Percentiles rank a stretch among this genome's conserved stretches.
Conservation (phyloP, 805 yeast genomes). For the Peterozyma toletana region DNA sequence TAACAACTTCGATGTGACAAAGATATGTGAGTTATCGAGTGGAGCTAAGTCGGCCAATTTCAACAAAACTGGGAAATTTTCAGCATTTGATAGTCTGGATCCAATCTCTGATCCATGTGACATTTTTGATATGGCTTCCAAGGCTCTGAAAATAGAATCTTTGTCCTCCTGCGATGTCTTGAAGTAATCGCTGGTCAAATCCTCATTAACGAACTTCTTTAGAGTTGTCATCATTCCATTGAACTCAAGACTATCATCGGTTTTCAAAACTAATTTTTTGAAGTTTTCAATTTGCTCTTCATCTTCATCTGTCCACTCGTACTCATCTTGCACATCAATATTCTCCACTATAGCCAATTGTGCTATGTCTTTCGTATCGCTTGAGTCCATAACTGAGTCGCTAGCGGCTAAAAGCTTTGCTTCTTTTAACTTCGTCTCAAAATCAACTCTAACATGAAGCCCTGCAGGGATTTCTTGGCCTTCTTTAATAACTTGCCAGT, state of each 20-base stretch:
- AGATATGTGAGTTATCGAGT: conserved; percentile 8
- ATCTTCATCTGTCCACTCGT: conserved; percentile 4
- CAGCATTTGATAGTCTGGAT: conserved; percentile 30
- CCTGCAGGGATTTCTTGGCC: conserved; percentile 83
- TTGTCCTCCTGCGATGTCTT: neutral
- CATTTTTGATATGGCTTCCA: conserved; percentile 46
- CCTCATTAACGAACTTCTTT: neutral
- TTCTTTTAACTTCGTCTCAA: conserved; percentile 63
- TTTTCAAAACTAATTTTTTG: neutral
- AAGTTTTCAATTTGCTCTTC: conserved; percentile 1
- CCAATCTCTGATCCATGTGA: conserved; percentile 67
- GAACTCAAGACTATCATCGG: conserved; percentile 3
- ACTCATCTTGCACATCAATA: conserved; percentile 2
- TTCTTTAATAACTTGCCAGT: conserved; percentile 64
- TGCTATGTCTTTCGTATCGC: conserved; percentile 6
- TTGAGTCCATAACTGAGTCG: conserved; percentile 19
- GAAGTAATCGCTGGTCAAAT: neutral
- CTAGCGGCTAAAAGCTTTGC: conserved; percentile 40
- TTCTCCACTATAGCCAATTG: conserved; percentile 11
- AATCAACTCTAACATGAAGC: conserved; percentile 63
- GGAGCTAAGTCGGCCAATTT: conserved; percentile 18
- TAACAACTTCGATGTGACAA: neutral
- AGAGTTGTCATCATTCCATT: neutral
- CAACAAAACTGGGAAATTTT: conserved; percentile 24
- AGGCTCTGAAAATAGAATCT: conserved; percentile 15